Percentiles rank a stretch among this genome's conserved stretches.
phyloP scores from a whole-genome alignment of 495 filamentous ascomycete species.

The Penicillium paradoxum region DNA sequence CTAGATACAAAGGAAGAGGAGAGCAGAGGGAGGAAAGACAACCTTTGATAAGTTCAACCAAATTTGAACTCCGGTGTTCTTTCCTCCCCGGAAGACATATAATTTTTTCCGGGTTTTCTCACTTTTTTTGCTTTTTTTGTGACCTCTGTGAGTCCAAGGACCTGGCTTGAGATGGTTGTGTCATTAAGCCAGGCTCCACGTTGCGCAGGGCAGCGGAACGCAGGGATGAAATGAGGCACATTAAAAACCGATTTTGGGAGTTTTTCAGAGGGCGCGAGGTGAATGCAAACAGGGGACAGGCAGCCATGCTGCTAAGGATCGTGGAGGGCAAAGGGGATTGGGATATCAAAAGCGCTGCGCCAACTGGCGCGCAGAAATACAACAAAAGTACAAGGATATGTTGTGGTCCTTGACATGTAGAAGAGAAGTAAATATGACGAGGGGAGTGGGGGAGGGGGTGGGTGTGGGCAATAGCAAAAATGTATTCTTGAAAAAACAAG shows the following conservation, averaged over 20 bases:
- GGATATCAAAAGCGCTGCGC: constrained; percentile 29
- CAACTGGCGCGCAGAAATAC: constrained; percentile 24
- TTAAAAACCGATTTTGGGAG: constrained; percentile 26
- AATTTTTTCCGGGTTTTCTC: constrained; percentile 29
- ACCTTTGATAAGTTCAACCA: background rate
- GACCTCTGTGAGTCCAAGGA: constrained; percentile 8
- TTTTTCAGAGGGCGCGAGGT: constrained; percentile 6
- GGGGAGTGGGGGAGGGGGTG: constrained; percentile 8
- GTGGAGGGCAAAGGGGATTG: constrained; percentile 18
- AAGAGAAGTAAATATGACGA: constrained; percentile 14
- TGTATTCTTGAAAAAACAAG: constrained; percentile 34
- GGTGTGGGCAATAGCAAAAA: constrained; percentile 24
- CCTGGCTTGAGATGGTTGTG: background rate
- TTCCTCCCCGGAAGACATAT: constrained; percentile 20
- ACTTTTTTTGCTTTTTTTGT: constrained; percentile 35
- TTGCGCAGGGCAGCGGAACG: background rate
- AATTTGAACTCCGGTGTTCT: constrained; percentile 2
- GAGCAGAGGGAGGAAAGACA: constrained; percentile 6
- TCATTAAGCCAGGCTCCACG: background rate
- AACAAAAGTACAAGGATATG: constrained; percentile 11
- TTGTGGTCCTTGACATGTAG: constrained; percentile 8
- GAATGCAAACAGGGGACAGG: background rate
- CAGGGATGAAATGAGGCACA: constrained; percentile 24
- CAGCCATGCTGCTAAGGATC: constrained; percentile 25
- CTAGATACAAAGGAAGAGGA: constrained; percentile 27